Percentiles rank a stretch among this genome's conserved stretches.
Evolutionary conservation across 2,329 filamentous ascomycete genomes (phyloP).

Genomic region (Phoma sp.): DNA sequence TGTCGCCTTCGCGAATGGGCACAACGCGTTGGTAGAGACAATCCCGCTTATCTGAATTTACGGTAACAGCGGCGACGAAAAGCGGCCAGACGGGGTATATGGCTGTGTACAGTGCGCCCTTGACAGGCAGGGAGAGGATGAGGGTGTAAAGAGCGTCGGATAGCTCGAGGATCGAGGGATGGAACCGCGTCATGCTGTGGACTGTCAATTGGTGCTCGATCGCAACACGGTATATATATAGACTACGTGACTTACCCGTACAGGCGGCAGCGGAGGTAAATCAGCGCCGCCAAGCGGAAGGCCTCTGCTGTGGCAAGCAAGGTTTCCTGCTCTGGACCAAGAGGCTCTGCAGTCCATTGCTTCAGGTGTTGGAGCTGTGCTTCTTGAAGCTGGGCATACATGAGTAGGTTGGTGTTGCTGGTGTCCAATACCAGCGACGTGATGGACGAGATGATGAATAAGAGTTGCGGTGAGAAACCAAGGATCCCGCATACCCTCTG

Average conservation of each 20-base stretch:
- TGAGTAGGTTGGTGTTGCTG: constrained; percentile 23
- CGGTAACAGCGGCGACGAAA: constrained; percentile 43
- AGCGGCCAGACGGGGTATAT: constrained; percentile 45
- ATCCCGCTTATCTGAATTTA: constrained; percentile 42
- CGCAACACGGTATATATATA: not conserved
- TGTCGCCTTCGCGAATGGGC: constrained; percentile 43
- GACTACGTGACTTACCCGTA: constrained; percentile 31
- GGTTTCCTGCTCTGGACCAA: constrained; percentile 34
- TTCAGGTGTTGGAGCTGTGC: constrained; percentile 34
- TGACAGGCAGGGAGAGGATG: constrained; percentile 40
- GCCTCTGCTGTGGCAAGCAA: constrained; percentile 40
- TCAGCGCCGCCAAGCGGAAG: constrained; percentile 41
- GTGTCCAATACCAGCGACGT: constrained; percentile 32
- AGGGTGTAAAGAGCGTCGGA: constrained; percentile 34
- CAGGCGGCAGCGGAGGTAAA: constrained; percentile 42
- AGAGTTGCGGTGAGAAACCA: constrained; percentile 40
- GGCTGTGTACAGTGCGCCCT: constrained; percentile 42
- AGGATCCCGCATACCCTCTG: constrained; percentile 34
- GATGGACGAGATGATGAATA: constrained; percentile 40
- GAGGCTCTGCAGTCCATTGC: constrained; percentile 38
- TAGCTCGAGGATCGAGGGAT: constrained; percentile 38
- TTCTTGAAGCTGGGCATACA: constrained; percentile 38
- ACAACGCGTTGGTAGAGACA: constrained; percentile 41
- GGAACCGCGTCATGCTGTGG: constrained; percentile 39
- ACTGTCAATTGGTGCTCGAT: constrained; percentile 1